These are phyloP conservation scores for Wickerhamomyces bisporus DNA, from an alignment of 805 yeast genomes.

Conservation along the genomic window DNA sequence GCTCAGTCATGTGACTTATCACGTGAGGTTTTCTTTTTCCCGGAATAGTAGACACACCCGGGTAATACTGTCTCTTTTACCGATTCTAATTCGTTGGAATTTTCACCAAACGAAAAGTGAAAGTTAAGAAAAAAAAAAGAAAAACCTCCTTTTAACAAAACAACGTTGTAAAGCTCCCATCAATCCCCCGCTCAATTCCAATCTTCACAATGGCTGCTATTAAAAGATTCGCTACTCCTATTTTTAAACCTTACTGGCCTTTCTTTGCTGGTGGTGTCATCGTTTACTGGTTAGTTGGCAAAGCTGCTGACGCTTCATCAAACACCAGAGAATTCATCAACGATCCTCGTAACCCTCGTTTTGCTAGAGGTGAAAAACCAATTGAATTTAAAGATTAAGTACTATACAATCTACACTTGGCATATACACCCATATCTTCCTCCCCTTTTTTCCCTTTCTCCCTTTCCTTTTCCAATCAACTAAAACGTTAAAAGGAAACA, in stretches of 20 bases:
- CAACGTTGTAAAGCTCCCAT: neutral
- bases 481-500: no score
- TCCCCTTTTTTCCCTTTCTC: neutral
- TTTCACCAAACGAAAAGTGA: no score
- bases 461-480: no score
- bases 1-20: neutral
- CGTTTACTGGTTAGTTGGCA: conserved; percentile 66
- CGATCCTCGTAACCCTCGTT: conserved; percentile 96
- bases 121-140: no score
- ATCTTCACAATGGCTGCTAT: conserved; percentile 25
- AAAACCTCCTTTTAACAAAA: conserved; percentile 1
- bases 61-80: neutral
- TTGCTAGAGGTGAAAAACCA: conserved; percentile 51
- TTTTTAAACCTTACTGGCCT: conserved; percentile 77
- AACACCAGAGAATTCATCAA: conserved; percentile 78
- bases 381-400: conserved; percentile 29
- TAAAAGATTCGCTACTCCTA: conserved; percentile 40
- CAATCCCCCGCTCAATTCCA: neutral
- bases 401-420: neutral
- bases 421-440: neutral
- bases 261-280: conserved; percentile 77
- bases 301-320: conserved; percentile 63
- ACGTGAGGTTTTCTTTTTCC: neutral
- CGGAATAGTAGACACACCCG: no score
- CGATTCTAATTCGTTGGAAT: neutral